Evolutionary conservation across 1,284 basidiomycete genomes (phyloP).

Genomic region (Calocybe gambosa): DNA sequence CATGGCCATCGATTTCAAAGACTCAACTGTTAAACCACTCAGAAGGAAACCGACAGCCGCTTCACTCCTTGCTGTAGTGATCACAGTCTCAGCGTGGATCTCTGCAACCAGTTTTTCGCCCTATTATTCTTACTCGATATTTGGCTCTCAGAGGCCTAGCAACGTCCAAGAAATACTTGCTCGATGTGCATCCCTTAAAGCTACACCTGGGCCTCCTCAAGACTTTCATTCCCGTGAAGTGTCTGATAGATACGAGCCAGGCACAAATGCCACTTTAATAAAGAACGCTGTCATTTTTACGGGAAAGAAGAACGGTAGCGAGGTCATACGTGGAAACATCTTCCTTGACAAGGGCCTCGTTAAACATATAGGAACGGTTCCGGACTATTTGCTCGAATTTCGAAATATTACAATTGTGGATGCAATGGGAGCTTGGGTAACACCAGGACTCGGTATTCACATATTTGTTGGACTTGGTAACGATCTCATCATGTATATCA

Average conservation of each 20-base stretch:
- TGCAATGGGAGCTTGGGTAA: slow-evolving; percentile 60
- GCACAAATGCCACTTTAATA: slow-evolving; percentile 63
- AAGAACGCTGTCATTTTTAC: slow-evolving; percentile 80
- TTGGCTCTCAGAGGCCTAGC: neutral
- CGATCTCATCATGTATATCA: slow-evolving; percentile 18
- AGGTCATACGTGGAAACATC: slow-evolving; percentile 57
- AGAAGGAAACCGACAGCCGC: slow-evolving; percentile 6
- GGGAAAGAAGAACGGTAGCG: slow-evolving; percentile 59
- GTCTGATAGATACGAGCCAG: slow-evolving; percentile 69
- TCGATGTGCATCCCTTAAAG: slow-evolving; percentile 40
- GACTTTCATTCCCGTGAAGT: slow-evolving; percentile 47
- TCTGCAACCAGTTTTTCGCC: slow-evolving; percentile 9
- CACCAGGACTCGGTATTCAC: slow-evolving; percentile 53
- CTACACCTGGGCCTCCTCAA: slow-evolving; percentile 41
- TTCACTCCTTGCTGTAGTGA: slow-evolving; percentile 9
- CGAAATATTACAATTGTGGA: slow-evolving; percentile 45
- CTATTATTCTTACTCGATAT: neutral
- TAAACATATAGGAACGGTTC: slow-evolving; percentile 49
- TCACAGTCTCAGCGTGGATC: slow-evolving; percentile 13
- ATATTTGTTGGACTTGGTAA: neutral
- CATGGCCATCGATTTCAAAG: slow-evolving; percentile 18
- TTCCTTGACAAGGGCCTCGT: slow-evolving; percentile 55
- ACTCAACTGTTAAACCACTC: neutral
- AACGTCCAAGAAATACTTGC: slow-evolving; percentile 24
- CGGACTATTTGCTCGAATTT: slow-evolving; percentile 29